phyloP scores from a whole-genome alignment of 768 basidiomycete genomes.

The Calocera viscosa region DNA sequence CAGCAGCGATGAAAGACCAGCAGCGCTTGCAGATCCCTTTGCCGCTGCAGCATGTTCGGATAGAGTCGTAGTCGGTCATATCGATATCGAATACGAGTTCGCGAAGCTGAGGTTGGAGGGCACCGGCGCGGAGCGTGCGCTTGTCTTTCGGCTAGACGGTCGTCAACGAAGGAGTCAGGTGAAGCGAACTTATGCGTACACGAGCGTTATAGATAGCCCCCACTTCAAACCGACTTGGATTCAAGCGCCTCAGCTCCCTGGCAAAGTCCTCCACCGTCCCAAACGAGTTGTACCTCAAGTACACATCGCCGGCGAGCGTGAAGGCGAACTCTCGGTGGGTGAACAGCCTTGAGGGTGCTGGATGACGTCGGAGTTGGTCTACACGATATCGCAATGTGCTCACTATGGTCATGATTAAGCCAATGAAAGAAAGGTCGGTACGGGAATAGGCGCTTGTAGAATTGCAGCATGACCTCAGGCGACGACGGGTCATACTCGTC shows the following conservation, averaged over 20 bases:
- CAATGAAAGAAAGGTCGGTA: constrained; percentile 88
- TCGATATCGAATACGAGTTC: constrained; percentile 99
- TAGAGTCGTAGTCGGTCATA: constrained; percentile 96
- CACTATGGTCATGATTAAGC: constrained; percentile 79
- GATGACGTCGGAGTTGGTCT: constrained; percentile 15
- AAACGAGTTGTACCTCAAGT: constrained; percentile 92
- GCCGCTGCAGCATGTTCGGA: constrained; percentile 88
- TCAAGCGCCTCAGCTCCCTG: constrained; percentile 69
- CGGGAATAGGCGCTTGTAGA: constrained; percentile 85
- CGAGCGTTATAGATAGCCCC: constrained; percentile 83
- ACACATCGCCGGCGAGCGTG: constrained; percentile 80
- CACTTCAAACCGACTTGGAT: constrained; percentile 91
- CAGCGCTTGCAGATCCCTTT: constrained; percentile 85
- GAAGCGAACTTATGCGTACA: constrained; percentile 38
- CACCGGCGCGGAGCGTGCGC: constrained; percentile 59
- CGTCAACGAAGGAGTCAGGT: neutral
- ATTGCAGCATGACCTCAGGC: constrained; percentile 57
- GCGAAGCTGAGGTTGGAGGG: constrained; percentile 61
- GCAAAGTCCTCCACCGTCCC: constrained; percentile 76
- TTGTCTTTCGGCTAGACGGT: constrained; percentile 66
- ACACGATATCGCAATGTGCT: neutral
- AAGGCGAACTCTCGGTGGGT: constrained; percentile 94
- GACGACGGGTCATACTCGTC: constrained; percentile 29
- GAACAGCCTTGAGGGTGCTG: constrained; percentile 52
- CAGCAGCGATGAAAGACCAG: constrained; percentile 89